Conservation (phyloP, 108 stramenopile genomes). For the Fistulifera solaris region DNA sequence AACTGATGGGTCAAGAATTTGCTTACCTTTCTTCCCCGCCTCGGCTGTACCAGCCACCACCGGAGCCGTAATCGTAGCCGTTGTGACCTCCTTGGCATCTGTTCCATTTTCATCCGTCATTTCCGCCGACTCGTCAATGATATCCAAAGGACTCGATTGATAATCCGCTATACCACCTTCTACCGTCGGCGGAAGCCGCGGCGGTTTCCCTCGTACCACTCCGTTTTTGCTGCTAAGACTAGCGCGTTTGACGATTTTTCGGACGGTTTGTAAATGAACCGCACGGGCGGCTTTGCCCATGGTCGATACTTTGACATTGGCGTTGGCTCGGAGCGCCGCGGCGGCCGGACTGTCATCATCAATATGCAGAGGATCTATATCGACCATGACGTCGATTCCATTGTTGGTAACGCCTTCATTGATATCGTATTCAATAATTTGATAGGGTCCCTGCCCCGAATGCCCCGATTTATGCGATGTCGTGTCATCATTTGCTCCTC, state of each 20-base stretch:
- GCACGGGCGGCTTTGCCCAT: conserved; percentile 60
- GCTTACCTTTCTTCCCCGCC: conserved; percentile 24
- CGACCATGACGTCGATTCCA: not conserved
- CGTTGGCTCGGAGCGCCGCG: conserved; percentile 67
- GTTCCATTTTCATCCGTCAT: too few species aligned
- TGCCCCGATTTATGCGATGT: too few species aligned
- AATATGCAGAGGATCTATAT: conserved; percentile 35
- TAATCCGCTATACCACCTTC: not conserved
- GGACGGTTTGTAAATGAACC: conserved; percentile 46
- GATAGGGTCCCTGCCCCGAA: conserved; percentile 5
- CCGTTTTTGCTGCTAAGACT: conserved; percentile 38
- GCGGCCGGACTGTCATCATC: conserved; percentile 74
- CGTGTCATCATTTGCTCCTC: too few species aligned
- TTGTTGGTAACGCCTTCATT: not conserved
- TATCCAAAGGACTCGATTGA: too few species aligned
- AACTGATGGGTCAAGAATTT: not conserved
- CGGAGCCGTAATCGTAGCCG: conserved; percentile 38
- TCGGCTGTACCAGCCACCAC: conserved; percentile 35
- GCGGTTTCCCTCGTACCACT: conserved; percentile 55
- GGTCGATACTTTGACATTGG: conserved; percentile 49
- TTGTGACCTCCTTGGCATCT: conserved; percentile 10
- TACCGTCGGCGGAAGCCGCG: conserved; percentile 36
- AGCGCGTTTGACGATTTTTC: conserved; percentile 50
- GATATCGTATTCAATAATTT: conserved; percentile 8
- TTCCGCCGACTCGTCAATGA: not conserved